These are phyloP conservation scores for Nicotiana otophora DNA, from an alignment of 257 asterid genomes.

Conservation along the genomic window DNA sequence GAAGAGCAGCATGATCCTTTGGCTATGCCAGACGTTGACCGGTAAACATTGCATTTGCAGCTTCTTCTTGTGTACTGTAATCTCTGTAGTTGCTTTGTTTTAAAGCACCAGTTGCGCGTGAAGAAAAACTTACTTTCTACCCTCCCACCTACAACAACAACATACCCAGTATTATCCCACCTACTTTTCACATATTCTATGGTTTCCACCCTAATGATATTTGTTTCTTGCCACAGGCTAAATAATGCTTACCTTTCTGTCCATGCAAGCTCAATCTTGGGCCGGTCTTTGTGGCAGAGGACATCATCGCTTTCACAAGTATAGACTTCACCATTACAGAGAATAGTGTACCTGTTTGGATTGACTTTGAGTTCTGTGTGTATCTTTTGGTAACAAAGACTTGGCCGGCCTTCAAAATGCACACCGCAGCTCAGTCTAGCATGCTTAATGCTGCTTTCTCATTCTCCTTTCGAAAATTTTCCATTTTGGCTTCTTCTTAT, in stretches of 20 bases:
- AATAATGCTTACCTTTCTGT: slow-evolving; percentile 77
- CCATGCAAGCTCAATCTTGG: slow-evolving; percentile 76
- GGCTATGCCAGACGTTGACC: slow-evolving; percentile 87
- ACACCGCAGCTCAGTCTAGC: not conserved
- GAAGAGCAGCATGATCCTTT: slow-evolving; percentile 80
- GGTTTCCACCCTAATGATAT: not conserved
- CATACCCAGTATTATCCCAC: not conserved
- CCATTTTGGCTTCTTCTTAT: not conserved
- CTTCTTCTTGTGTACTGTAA: not conserved
- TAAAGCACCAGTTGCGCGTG: not conserved
- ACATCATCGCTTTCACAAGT: slow-evolving; percentile 43
- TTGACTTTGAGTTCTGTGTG: not conserved
- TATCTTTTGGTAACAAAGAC: not conserved
- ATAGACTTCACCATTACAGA: slow-evolving; percentile 13
- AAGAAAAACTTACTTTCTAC: not conserved
- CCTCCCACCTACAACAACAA: not conserved
- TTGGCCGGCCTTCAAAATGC: not conserved
- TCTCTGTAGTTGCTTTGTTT: not conserved
- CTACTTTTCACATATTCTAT: not conserved
- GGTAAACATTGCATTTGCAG: slow-evolving; percentile 36
- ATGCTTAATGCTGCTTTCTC: not conserved
- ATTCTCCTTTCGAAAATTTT: not conserved
- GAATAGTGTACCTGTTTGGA: slow-evolving; percentile 13
- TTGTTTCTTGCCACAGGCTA: slow-evolving; percentile 36
- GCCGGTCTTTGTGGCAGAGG: slow-evolving; percentile 90